A percentile compares a stretch with the other conserved stretches of the same genome.
Conservation (phyloP, 2,329 filamentous ascomycete genomes). For the Emericellopsis cladophorae region DNA sequence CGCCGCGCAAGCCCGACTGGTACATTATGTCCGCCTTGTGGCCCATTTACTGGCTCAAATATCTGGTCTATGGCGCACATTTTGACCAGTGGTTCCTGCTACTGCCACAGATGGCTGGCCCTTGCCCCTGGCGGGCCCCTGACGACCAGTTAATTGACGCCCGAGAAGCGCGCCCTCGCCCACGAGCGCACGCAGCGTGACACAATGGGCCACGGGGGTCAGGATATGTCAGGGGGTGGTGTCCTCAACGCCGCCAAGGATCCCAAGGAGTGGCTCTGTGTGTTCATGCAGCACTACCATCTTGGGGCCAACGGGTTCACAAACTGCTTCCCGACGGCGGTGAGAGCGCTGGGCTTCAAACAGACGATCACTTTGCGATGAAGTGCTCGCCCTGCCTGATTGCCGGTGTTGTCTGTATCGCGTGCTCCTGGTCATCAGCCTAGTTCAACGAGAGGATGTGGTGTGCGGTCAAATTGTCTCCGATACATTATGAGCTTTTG, state of each 20-base stretch:
- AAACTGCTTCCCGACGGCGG: constrained; percentile 11
- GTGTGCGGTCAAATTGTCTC: constrained; percentile 17
- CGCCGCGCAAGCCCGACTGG: constrained; percentile 10
- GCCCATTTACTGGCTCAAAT: constrained; percentile 12
- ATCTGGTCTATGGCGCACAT: constrained; percentile 16
- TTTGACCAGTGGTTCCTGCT: constrained; percentile 9
- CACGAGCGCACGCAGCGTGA: constrained; percentile 24
- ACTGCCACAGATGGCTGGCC: constrained; percentile 27
- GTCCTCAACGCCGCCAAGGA: neutral
- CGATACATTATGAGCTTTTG: too few species aligned
- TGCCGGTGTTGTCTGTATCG: constrained; percentile 13
- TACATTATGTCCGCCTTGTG: constrained; percentile 17
- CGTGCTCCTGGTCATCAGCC: constrained; percentile 18
- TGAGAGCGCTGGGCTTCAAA: constrained; percentile 25
- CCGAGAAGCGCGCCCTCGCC: too few species aligned
- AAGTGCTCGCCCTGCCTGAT: constrained; percentile 22
- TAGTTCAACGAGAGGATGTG: constrained; percentile 27
- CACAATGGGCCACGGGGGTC: constrained; percentile 15
- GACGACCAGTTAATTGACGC: too few species aligned
- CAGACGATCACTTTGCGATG: constrained; percentile 32
- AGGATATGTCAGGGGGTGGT: constrained; percentile 7
- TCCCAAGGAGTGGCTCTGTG: neutral
- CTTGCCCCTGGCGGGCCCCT: too few species aligned
- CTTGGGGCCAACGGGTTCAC: constrained; percentile 33
- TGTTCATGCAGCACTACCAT: constrained; percentile 5